These are phyloP conservation scores for Sugiyamaella valdiviana DNA, from an alignment of 805 yeast species.

Conservation along the genomic window DNA sequence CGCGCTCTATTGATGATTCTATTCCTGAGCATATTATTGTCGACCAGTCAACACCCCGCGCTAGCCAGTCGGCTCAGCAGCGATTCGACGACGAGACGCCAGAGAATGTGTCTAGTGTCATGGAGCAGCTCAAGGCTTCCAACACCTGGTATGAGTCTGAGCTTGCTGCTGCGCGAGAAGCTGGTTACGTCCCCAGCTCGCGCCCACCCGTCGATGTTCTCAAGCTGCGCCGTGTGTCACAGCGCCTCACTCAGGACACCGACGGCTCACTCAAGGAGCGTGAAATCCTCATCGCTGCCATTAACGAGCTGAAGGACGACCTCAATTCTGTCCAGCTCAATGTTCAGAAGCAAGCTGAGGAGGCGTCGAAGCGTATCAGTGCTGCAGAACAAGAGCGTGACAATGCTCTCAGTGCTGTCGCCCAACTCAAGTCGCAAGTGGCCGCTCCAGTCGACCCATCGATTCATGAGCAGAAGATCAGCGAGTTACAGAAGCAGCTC, in stretches of 20 bases:
- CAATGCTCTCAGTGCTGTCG: conserved; percentile 6
- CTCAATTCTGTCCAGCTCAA: conserved; percentile 21
- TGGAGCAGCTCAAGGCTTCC: conserved; percentile 27
- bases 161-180: conserved; percentile 24
- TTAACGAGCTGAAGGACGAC: conserved; percentile 24
- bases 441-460: background rate
- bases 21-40: conserved; percentile 6
- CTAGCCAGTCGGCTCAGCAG: background rate
- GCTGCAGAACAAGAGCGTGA: conserved; percentile 22
- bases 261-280: conserved; percentile 21
- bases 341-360: conserved; percentile 24
- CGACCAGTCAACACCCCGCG: conserved; percentile 12
- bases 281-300: conserved; percentile 24
- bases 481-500: conserved; percentile 6
- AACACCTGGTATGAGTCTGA: conserved; percentile 29
- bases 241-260: conserved; percentile 25
- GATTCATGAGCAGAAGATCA: conserved; percentile 3
- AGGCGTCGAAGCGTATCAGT: conserved; percentile 22
- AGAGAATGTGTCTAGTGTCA: conserved; percentile 7
- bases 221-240: conserved; percentile 25
- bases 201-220: conserved; percentile 25
- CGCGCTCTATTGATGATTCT: background rate
- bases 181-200: conserved; percentile 25
- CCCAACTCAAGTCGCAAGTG: background rate
- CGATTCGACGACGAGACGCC: background rate